Base-by-base conservation (phyloP, 1,139 yeast species). In the Eremothecium gossypii region DNA sequence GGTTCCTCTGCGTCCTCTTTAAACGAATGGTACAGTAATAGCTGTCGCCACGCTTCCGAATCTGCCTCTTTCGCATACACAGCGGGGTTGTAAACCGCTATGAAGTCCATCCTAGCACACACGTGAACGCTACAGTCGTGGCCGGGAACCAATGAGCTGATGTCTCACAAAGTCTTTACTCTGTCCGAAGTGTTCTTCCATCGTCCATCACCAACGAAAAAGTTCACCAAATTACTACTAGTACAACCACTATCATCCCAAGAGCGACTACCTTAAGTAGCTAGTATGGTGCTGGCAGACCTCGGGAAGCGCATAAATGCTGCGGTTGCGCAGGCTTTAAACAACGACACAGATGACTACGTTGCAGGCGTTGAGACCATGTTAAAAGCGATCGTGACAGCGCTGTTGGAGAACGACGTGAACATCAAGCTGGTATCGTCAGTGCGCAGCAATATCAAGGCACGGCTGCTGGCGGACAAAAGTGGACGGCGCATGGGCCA, bases 361-460 rank as follows among this genome's bases (percentile, higher is more conserved):
- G 76, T 55, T n/a, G 52, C 66, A 30, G 80, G 79, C 8, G 71
- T 81, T 42, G 84, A 79, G 54, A 61, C 61, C 17, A 77, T 89
- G 80, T 68, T 91, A 51, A 91, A 91, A 61, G 95, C 84, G 53
- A 82, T 91, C 41, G 84, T 94, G 49, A 78, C 84, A 45, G 98
- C 98, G 0, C 72, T 91, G 46, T 70, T 91, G 47, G 96, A 89
- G 64, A 74, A 93, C 14, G 98, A 91, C 64, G 97, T 91, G 29
- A 93, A 91, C 59, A 79, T 93, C 57, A 77, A 76, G 53, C 71
- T 91, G 39, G 98, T 91, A 34, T 78, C 84, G 37, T 74, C 71
- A 48, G 68, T 91, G 49, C 74, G 96, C 58, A 83, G 77, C 54
- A 79, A 82, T 52, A 79, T 91, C 53, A 79, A 79, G 57, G 54